These are phyloP conservation scores for Arthrobotrys megalospora DNA, from an alignment of 2,329 filamentous ascomycete species.

Conservation along the genomic window DNA sequence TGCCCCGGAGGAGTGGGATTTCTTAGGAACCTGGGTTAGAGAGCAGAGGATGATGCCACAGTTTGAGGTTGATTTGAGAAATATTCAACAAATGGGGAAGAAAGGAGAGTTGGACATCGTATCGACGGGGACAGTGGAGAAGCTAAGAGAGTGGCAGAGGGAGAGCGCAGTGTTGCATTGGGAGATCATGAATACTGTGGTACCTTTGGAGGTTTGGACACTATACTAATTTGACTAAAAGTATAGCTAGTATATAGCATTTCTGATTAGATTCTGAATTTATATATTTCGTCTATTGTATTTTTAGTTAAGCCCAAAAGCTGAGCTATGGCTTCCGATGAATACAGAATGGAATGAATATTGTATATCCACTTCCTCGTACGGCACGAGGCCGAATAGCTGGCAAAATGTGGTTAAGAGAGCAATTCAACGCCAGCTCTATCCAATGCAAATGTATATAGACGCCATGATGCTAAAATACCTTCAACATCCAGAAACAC, in stretches of 20 bases:
- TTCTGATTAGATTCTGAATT: not conserved
- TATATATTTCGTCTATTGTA: not conserved
- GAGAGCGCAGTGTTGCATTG: slow-evolving; percentile 87
- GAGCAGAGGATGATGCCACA: slow-evolving; percentile 79
- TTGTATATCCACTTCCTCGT: no score
- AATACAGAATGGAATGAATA: not conserved
- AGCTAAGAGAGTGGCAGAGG: slow-evolving; percentile 80
- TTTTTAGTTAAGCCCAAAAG: slow-evolving; percentile 2
- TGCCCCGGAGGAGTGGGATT: slow-evolving; percentile 76
- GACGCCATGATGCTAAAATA: not conserved
- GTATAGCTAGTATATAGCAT: slow-evolving; percentile 15
- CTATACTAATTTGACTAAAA: slow-evolving; percentile 37
- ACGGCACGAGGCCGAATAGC: not conserved
- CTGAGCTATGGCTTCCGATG: not conserved
- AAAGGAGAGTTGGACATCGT: slow-evolving; percentile 68
- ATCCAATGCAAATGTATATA: slow-evolving; percentile 1
- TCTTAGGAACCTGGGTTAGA: slow-evolving; percentile 79
- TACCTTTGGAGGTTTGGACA: slow-evolving; percentile 82
- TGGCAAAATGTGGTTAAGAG: not conserved
- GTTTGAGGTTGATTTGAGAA: slow-evolving; percentile 75
- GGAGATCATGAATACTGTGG: slow-evolving; percentile 87
- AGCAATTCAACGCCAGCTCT: not conserved
- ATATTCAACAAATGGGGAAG: slow-evolving; percentile 54
- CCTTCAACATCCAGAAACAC: slow-evolving; percentile 6
- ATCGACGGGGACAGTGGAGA: slow-evolving; percentile 68